These are phyloP conservation scores for Coemansia sp. DNA, from an alignment of 192 early-diverging fungal genomes.

Conservation along the genomic window DNA sequence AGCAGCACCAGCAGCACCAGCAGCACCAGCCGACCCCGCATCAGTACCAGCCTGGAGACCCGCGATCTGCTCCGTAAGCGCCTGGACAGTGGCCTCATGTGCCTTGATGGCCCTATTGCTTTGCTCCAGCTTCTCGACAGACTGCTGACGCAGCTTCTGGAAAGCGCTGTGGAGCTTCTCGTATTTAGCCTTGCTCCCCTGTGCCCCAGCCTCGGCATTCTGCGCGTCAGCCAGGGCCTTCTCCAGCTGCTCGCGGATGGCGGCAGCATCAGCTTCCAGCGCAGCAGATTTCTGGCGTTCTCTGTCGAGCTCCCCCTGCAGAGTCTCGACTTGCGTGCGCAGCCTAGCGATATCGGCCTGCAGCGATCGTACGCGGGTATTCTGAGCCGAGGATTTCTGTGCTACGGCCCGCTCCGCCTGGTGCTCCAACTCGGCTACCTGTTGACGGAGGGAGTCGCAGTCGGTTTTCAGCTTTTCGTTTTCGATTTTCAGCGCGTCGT, in stretches of 20 bases:
- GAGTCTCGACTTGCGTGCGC: slow-evolving; percentile 9
- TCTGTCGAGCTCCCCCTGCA: background rate
- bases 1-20: no score
- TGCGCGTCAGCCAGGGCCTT: background rate
- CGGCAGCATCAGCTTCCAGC: background rate
- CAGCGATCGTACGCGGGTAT: background rate
- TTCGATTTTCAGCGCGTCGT: slow-evolving; percentile 63
- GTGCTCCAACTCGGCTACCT: slow-evolving; percentile 13
- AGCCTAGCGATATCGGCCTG: slow-evolving; percentile 28
- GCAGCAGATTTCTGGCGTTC: background rate
- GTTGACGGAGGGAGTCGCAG: slow-evolving; percentile 3
- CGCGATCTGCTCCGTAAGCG: slow-evolving; percentile 24
- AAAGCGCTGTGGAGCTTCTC: slow-evolving; percentile 31
- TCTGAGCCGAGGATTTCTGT: slow-evolving; percentile 12
- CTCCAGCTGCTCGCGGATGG: slow-evolving; percentile 4
- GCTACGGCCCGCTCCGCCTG: background rate
- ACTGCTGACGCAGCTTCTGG: slow-evolving; percentile 45
- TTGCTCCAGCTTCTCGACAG: slow-evolving; percentile 29
- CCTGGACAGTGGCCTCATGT: slow-evolving; percentile 33
- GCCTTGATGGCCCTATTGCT: slow-evolving; percentile 14
- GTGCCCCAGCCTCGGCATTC: background rate
- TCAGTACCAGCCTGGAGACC: slow-evolving; percentile 2
- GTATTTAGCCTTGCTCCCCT: slow-evolving; percentile 27
- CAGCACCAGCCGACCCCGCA: slow-evolving; percentile 1
- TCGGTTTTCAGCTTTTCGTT: slow-evolving; percentile 30